Evolutionary conservation across 768 basidiomycete genomes (phyloP), one percentile per base, ranked within the genome.

Genomic region (Suillus hirtellus): DNA sequence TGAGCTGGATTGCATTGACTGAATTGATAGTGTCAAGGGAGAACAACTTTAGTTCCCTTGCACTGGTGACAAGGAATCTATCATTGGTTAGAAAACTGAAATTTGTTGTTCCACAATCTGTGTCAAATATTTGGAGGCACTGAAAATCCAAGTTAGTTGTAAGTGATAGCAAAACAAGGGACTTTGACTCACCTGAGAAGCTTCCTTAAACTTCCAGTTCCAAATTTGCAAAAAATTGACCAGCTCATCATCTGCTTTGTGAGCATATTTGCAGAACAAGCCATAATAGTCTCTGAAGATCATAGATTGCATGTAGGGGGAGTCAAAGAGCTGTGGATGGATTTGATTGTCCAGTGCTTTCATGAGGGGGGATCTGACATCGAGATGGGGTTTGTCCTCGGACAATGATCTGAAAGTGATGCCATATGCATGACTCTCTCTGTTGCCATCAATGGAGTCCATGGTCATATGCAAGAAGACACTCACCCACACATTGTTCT

Each of bases 141-240:
- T 56, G 15, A 4, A 10, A 12, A 15, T 6, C 9, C 37, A 21
- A 7, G 7, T 37, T 1, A n/a, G 5, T 24, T 15, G 14, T 40
- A 17, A 56, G 15, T 27, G 4, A 24, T 9, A 56, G 24, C 15
- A 24, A 40, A 56, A 17, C 21, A 24, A 15, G 15, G 10, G 37
- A 40, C 37, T 9, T 24, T 17, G 15, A 40, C 55, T 56, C 21
- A 56, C 37, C 21, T 27, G 55, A 40, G 9, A 56, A 4, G 21
- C 14, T 3, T 38, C 38, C 55, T 56, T 56, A 4, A 15, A 24
- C 37, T 40, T 56, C 55, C 55, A 56, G 4, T 56, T 56, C 55
- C 55, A 56, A 10, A 56, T 38, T 56, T 56, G 54, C 21, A 56
- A 17, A 24, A 38, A 15, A n/a, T 56, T 21, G 15, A 40, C 55